Evolutionary conservation across 169 alveolate species (phyloP).

Genomic region (Hepatocystis sp.): DNA sequence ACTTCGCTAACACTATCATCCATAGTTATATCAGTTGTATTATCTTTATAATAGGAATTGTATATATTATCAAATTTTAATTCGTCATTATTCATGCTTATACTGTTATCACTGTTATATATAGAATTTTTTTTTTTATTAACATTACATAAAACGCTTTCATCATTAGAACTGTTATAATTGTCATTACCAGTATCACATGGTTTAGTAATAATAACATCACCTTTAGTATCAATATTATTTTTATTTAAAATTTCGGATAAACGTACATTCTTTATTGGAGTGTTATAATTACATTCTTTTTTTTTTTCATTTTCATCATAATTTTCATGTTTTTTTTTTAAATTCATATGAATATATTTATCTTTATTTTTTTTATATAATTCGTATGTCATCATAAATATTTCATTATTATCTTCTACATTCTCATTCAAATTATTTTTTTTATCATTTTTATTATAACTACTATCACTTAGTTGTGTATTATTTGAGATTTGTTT

Average conservation of each 20-base stretch:
- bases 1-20: conserved; percentile 26
- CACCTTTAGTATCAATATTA: not conserved
- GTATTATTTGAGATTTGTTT: too few species aligned
- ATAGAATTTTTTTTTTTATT: too few species aligned
- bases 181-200: not conserved
- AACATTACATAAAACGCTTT: not conserved
- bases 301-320: not conserved
- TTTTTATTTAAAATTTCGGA: too few species aligned
- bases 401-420: not conserved
- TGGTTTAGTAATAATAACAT: too few species aligned
- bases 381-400: conserved; percentile 49
- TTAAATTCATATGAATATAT: conserved; percentile 61
- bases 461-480: not conserved
- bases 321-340: conserved; percentile 1
- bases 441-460: not conserved
- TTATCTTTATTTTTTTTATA: conserved; percentile 73
- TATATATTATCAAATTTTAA: not conserved
- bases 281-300: too few species aligned
- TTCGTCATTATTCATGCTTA: not conserved
- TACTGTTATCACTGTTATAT: not conserved
- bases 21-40: not conserved
- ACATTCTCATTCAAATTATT: not conserved
- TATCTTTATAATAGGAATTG: not conserved
- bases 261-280: too few species aligned
- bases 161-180: not conserved